These are phyloP conservation scores for Thuja plicata DNA, from an alignment of 83 land plant species.

Conservation along the genomic window DNA sequence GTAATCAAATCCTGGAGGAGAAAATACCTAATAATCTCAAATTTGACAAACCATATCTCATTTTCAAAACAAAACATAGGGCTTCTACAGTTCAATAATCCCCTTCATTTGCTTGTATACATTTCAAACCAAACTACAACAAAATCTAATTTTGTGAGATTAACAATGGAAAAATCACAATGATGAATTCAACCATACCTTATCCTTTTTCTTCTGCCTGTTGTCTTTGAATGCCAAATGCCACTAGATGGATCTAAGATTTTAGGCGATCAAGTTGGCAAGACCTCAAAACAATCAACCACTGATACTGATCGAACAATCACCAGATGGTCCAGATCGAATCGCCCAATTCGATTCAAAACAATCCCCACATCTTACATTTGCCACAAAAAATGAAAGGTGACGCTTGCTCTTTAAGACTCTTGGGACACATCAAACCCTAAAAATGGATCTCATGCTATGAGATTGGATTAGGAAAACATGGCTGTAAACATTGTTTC, in stretches of 20 bases:
- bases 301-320: neutral
- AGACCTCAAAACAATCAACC: neutral
- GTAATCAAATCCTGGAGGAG: no score
- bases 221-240: neutral
- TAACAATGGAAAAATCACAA: neutral
- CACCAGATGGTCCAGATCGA: neutral
- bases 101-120: neutral
- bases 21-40: neutral
- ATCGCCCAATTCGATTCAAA: neutral
- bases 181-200: neutral
- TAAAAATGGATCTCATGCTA: neutral
- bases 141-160: neutral
- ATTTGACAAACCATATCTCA: neutral
- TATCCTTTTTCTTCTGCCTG: neutral
- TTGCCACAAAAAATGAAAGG: neutral
- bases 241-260: neutral
- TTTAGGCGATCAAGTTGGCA: neutral
- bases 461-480: neutral
- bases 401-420: neutral
- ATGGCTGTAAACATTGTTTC: constrained; percentile 3
- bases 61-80: no score
- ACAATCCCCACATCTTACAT: neutral
- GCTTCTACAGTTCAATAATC: neutral
- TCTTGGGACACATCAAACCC: neutral
- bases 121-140: no score